A percentile compares a stretch with the other conserved stretches of the same genome.
Evolutionary conservation across 176 grass and related monocot genomes (phyloP).

Genomic region (Themeda triandra): DNA sequence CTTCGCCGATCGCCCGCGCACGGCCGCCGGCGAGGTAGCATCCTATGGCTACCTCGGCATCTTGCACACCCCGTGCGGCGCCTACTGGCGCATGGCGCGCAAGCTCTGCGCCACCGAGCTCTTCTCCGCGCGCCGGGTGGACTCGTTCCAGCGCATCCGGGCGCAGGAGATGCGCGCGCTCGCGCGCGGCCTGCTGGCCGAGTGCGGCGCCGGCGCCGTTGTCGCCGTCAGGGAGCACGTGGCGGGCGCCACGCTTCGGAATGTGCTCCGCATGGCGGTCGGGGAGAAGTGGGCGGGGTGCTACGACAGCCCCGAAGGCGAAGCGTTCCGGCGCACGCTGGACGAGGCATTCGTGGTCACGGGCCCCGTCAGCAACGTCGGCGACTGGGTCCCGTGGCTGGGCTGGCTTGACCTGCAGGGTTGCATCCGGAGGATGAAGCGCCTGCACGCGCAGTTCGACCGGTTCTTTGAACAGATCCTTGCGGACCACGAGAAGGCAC

Average conservation of each 20-base stretch:
- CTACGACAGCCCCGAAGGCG: constrained; percentile 35
- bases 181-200: constrained; percentile 1
- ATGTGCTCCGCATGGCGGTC: constrained; percentile 55
- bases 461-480: constrained; percentile 60
- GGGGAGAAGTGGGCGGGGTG: constrained; percentile 44
- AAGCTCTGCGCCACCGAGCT: constrained; percentile 63
- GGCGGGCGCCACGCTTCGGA: constrained; percentile 35
- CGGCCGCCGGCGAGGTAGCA: constrained; percentile 39
- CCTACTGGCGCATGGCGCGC: constrained; percentile 60
- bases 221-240: constrained; percentile 45
- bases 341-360: constrained; percentile 61
- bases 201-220: neutral
- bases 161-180: constrained; percentile 39
- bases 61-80: constrained; percentile 55
- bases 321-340: constrained; percentile 53
- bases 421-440: constrained; percentile 43
- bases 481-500: constrained; percentile 31
- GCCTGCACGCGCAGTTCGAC: constrained; percentile 30
- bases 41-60: constrained; percentile 55
- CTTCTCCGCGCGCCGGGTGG: constrained; percentile 33
- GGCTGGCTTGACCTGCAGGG: constrained; percentile 60
- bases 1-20: constrained; percentile 53
- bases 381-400: constrained; percentile 55
- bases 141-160: constrained; percentile 48
- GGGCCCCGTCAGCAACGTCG: constrained; percentile 46